phyloP scores from a whole-genome alignment of 371 early-diverging fungal species.

The Mucor racemosus region DNA sequence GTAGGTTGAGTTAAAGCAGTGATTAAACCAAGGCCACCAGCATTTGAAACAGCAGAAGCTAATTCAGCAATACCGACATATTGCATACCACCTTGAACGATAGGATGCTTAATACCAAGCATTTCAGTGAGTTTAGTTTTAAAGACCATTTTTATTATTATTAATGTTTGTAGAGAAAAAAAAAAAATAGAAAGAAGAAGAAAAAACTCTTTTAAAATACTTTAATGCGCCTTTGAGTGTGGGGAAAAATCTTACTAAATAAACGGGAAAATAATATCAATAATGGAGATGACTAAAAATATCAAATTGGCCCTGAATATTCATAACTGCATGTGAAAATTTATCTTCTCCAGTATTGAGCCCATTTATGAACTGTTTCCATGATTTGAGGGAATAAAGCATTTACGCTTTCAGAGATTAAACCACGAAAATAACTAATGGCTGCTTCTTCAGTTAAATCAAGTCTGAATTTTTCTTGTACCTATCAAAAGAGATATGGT shows the following conservation, averaged over 20 bases:
- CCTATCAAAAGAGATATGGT: conserved; percentile 49
- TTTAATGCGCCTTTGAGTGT: not conserved
- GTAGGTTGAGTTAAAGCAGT: conserved; percentile 87
- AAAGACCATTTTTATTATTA: conserved; percentile 50
- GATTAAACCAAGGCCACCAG: conserved; percentile 94
- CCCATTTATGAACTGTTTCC: conserved; percentile 96
- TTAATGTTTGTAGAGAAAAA: not conserved
- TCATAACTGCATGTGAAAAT: conserved; percentile 7
- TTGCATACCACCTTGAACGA: conserved; percentile 55
- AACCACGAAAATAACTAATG: conserved; percentile 86
- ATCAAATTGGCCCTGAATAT: conserved; percentile 6
- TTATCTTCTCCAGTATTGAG: conserved; percentile 85
- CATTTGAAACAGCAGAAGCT: conserved; percentile 93
- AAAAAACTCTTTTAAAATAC: not conserved
- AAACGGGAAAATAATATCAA: conserved; percentile 2
- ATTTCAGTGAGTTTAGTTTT: conserved; percentile 67
- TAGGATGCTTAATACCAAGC: conserved; percentile 74
- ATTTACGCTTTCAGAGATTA: conserved; percentile 92
- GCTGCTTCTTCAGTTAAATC: conserved; percentile 95
- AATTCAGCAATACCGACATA: conserved; percentile 76
- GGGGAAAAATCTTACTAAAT: conserved; percentile 8
- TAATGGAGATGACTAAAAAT: not conserved
- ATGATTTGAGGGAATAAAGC: conserved; percentile 98
- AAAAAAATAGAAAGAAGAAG: not conserved
- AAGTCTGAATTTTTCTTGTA: conserved; percentile 92